Conservation (phyloP, 164 flowering plant genomes). For the Stephania japonica region DNA sequence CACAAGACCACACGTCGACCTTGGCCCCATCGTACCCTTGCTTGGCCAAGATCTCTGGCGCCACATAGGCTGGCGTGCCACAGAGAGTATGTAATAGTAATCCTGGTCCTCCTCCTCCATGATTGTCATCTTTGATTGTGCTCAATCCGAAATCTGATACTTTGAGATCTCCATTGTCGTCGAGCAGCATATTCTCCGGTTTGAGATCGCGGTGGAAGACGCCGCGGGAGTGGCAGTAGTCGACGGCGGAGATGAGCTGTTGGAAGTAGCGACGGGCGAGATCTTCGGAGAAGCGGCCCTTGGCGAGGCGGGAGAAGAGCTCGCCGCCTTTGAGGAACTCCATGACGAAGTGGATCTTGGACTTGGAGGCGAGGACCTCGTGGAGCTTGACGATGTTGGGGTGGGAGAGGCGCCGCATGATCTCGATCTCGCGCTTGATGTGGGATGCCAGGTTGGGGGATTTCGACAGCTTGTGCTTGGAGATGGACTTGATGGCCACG, state of each 20-base stretch:
- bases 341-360: slow-evolving; percentile 57
- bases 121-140: slow-evolving; percentile 48
- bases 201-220: slow-evolving; percentile 64
- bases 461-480: slow-evolving; percentile 36
- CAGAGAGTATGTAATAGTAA: slow-evolving; percentile 58
- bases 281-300: slow-evolving; percentile 50
- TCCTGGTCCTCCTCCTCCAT: slow-evolving; percentile 36
- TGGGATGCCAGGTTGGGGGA: slow-evolving; percentile 26
- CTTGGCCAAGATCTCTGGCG: slow-evolving; percentile 55
- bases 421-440: slow-evolving; percentile 52
- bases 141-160: slow-evolving; percentile 69
- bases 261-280: slow-evolving; percentile 47
- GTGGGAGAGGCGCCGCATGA: slow-evolving; percentile 45
- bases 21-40: slow-evolving; percentile 61
- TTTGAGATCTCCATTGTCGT: slow-evolving; percentile 54
- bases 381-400: slow-evolving; percentile 47
- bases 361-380: slow-evolving; percentile 58
- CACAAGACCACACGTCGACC: slow-evolving; percentile 71
- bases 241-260: slow-evolving; percentile 60
- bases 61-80: slow-evolving; percentile 72
- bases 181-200: slow-evolving; percentile 58
- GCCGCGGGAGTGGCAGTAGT: slow-evolving; percentile 57
- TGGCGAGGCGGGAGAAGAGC: slow-evolving; percentile 48
- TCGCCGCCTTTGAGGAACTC: slow-evolving; percentile 69
- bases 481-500: slow-evolving; percentile 57